Evolutionary conservation across 1,284 basidiomycete genomes (phyloP), one percentile per base, ranked within the genome.

Genomic region (Moniliella sp.): DNA sequence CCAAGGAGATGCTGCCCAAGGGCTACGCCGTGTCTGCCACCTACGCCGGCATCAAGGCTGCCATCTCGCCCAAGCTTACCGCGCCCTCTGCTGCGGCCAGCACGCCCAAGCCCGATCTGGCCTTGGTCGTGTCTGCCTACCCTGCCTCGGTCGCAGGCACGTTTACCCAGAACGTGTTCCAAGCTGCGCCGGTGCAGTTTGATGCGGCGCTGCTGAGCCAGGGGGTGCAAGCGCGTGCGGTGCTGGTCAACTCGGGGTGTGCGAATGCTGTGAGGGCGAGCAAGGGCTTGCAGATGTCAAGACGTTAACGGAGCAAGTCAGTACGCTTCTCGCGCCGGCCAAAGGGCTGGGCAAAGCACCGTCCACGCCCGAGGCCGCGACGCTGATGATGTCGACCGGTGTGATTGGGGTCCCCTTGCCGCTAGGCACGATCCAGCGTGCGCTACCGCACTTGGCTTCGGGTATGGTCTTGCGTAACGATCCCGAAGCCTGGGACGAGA

Each of bases 311-410:
- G 67, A 70, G 23, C 70, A 71, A 12, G 76, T 82, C 5, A 78
- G 80, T 45, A 63, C 63, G n/a, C 67, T 81, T 27, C 66, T 79
- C 25, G 40, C 59, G 2, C 50, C 63, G 25, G 39, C 38, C 27
- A 34, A 40, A 13, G 36, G 31, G 11, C 28, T 39, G 15, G 30
- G 13, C 9, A 34, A 31, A 19, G 21, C 10, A 15, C 14, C 1
- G n/a, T 4, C 15, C 0, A 36, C 32, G 21, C 34, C 39, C n/a
- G 23, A 50, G 9, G 45, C 47, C 14, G 32, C 32, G 2, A 81
- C 82, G 0, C 69, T 97, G 15, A 81, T 97, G 55, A 82, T 97
- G 75, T 88, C 81, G 3, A 97, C 88, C 0, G 88, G 91, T n/a
- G 91, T 97, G 33, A 97, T 97, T 42, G 88, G 91, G 0, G 82